Conservation (phyloP, 2,329 filamentous ascomycete genomes). For the Fusarium nisikadoi region DNA sequence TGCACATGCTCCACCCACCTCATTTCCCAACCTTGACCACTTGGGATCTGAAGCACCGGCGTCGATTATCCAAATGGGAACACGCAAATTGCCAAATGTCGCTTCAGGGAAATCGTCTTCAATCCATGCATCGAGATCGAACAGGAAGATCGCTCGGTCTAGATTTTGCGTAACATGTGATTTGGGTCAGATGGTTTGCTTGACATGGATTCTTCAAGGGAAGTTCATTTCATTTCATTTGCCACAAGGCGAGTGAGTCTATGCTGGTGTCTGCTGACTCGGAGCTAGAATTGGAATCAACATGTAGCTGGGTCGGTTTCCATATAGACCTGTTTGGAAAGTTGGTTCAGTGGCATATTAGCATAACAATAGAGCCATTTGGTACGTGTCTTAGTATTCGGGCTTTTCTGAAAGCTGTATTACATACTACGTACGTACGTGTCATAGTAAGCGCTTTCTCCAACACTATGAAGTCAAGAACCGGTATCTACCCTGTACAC, state of each 20-base stretch:
- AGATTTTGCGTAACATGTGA: background rate
- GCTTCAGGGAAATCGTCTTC: background rate
- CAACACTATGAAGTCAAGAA: background rate
- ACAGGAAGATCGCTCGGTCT: background rate
- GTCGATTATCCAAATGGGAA: background rate
- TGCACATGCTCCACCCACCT: constrained; percentile 12
- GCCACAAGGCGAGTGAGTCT: background rate
- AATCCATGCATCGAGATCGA: background rate
- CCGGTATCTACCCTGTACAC: background rate
- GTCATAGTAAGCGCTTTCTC: background rate
- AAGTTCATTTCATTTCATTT: background rate
- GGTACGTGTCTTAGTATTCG: background rate
- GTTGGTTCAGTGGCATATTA: no score
- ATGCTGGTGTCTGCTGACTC: background rate
- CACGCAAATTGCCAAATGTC: constrained; percentile 24
- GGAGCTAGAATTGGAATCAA: background rate
- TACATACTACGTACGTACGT: background rate
- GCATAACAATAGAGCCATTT: background rate
- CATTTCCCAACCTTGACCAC: constrained; percentile 35
- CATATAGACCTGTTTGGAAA: background rate
- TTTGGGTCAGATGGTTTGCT: constrained; percentile 4
- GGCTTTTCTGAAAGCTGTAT: background rate
- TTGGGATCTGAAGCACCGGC: constrained; percentile 12
- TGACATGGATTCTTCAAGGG: background rate
- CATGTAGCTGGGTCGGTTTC: background rate